Percentiles rank a stretch among this genome's conserved stretches.
Evolutionary conservation across 1,284 basidiomycete genomes (phyloP).

Genomic region (Pseudozyma flocculosa): DNA sequence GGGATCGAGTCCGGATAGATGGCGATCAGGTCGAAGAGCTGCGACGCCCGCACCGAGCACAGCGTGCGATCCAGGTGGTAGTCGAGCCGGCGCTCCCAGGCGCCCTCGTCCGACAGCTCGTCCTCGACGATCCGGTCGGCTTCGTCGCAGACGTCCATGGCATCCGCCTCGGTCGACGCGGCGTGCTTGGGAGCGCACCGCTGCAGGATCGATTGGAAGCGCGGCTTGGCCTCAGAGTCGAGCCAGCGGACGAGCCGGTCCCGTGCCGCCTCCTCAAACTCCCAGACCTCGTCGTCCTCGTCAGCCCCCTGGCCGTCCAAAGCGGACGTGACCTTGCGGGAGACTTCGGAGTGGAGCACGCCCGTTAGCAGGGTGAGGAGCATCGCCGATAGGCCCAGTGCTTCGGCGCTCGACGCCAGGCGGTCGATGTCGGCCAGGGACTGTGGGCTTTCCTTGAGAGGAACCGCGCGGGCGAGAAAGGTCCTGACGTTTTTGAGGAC

Average conservation of each 20-base stretch:
- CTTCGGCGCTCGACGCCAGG: background rate
- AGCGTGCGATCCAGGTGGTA: constrained; percentile 38
- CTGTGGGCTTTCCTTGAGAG: background rate
- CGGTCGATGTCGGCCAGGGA: background rate
- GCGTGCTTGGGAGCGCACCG: background rate
- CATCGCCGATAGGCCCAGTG: constrained; percentile 9
- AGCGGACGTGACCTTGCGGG: constrained; percentile 19
- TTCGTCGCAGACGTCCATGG: background rate
- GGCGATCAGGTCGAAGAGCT: constrained; percentile 94
- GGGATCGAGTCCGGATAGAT: constrained; percentile 84
- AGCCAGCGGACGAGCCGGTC: constrained; percentile 23
- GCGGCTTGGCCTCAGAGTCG: constrained; percentile 19
- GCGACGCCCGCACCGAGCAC: constrained; percentile 31
- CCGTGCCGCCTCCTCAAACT: constrained; percentile 22
- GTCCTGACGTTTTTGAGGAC: background rate
- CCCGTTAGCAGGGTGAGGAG: constrained; percentile 19
- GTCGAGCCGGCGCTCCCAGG: constrained; percentile 30
- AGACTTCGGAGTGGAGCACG: constrained; percentile 20
- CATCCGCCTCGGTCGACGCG: background rate
- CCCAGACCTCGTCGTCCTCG: constrained; percentile 12
- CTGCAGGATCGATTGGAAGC: constrained; percentile 12
- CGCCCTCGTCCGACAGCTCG: constrained; percentile 1
- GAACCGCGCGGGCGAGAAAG: background rate
- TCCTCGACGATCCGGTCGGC: background rate
- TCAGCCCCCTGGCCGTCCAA: constrained; percentile 14